phyloP scores from a whole-genome alignment of 768 basidiomycete genomes.

The Coprinopsis marcescibilis region DNA sequence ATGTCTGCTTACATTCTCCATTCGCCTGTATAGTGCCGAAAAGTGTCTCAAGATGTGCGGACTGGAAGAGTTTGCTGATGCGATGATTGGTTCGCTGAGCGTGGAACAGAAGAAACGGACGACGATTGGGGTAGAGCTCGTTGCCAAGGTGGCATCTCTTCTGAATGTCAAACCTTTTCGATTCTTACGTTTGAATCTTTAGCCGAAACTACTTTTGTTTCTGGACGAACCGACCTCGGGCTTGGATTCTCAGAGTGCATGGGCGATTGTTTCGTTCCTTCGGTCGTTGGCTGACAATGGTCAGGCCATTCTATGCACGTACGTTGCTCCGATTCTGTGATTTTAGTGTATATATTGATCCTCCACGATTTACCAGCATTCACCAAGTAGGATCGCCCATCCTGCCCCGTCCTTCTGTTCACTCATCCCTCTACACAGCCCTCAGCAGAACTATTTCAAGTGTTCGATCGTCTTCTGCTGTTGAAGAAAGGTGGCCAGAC shows the following conservation, averaged over 20 bases:
- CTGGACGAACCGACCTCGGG: constrained; percentile 89
- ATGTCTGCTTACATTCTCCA: not conserved
- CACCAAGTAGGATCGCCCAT: constrained; percentile 28
- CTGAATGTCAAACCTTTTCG: not conserved
- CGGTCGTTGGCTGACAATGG: constrained; percentile 72
- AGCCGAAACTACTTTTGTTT: constrained; percentile 79
- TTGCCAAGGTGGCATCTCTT: constrained; percentile 57
- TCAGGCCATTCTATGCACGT: constrained; percentile 90
- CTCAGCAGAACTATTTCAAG: constrained; percentile 75
- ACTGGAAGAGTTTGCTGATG: constrained; percentile 54
- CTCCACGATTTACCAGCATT: constrained; percentile 25
- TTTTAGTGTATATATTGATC: not conserved
- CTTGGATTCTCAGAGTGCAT: constrained; percentile 81
- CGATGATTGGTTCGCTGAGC: constrained; percentile 59
- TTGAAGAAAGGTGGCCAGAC: constrained; percentile 73
- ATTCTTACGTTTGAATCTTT: constrained; percentile 16
- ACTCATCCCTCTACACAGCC: constrained; percentile 37
- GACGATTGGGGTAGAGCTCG: constrained; percentile 84
- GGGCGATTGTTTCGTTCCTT: constrained; percentile 75
- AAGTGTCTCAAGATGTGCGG: constrained; percentile 61
- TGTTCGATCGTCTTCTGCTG: constrained; percentile 75
- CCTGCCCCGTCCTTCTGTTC: not conserved
- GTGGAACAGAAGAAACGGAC: constrained; percentile 76
- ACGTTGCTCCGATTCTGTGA: constrained; percentile 18
- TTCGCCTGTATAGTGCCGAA: constrained; percentile 26